Base-by-base conservation (phyloP, 495 filamentous ascomycete species). In the Recurvomyces mirabilis region DNA sequence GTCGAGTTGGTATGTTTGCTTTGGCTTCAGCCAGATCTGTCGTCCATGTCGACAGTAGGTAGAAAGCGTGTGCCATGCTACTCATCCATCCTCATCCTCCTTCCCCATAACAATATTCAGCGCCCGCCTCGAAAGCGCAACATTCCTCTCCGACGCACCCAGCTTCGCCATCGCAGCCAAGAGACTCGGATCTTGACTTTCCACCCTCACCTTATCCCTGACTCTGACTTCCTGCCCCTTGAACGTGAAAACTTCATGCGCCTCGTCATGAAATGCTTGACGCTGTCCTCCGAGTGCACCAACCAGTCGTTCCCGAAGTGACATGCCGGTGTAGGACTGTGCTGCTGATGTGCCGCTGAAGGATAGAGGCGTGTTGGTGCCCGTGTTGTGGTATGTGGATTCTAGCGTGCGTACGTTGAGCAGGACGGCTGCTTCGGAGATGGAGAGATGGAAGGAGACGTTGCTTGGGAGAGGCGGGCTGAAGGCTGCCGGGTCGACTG, bases 111-210 rank as follows among this genome's bases (percentile, higher is more conserved):
- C 84, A 30, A 87, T 74, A 23, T 72, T 78, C 57, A 96, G 60
- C n/a, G 81, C 81, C 52, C 72, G 61, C 46, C 84, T 72, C 56
- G 78, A 79, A 43, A 79, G 65, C 41, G 61, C 68, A 9, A 95
- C 68, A 41, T 75, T 75, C 56, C 88, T 77, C 39, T 86, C 81
- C 43, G 96, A 60, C 17, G 84, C 85, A 21, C 72, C 79, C 63
- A 98, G 61, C 65, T 98, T 98, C 3, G 86, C 82, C 66, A 84
- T 80, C 13, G 88, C 69, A n/a, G 81, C 76, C 65, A 98, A 74
- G 49, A 98, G 52, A 57, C 78, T 85, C 23, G 91, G 93, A 58
- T 98, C 91, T 43, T 87, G 84, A 44, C 78, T 88, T 65, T 94
- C 91, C 5, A 96, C 84, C 22, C 77, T 72, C 9, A 98, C 74